phyloP scores from a whole-genome alignment of 2,329 filamentous ascomycete species.

The Pyrenophora seminiperda region DNA sequence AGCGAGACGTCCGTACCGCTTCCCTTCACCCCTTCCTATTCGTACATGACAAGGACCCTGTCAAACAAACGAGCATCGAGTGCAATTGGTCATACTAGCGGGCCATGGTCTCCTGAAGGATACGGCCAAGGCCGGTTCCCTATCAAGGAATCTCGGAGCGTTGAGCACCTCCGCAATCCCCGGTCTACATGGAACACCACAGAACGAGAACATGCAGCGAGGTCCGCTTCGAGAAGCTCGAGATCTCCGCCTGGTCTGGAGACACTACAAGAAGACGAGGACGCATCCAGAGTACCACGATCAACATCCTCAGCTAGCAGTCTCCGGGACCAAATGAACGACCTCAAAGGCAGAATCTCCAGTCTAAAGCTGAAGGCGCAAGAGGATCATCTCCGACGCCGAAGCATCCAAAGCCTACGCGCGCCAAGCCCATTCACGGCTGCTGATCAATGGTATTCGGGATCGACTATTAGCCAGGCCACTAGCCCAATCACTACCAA shows the following conservation, averaged over 20 bases:
- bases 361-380: conserved; percentile 77
- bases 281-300: conserved; percentile 56
- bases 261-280: conserved; percentile 50
- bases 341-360: conserved; percentile 83
- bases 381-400: conserved; percentile 76
- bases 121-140: conserved; percentile 44
- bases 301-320: conserved; percentile 74
- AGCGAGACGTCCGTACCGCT: conserved; percentile 51
- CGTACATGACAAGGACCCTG: conserved; percentile 32
- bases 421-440: conserved; percentile 81
- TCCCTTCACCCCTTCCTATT: conserved; percentile 39
- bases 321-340: conserved; percentile 83
- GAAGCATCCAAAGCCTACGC: conserved; percentile 75
- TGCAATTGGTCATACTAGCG: conserved; percentile 45
- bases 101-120: conserved; percentile 46
- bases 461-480: conserved; percentile 39
- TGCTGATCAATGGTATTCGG: conserved; percentile 64
- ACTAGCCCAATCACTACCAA: conserved; percentile 31
- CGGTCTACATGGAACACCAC: conserved; percentile 30
- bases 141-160: conserved; percentile 47
- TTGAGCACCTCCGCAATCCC: conserved; percentile 48
- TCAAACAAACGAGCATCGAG: conserved; percentile 47
- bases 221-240: conserved; percentile 48
- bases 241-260: conserved; percentile 46
- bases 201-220: conserved; percentile 38